Evolutionary conservation across 805 yeast genomes (phyloP).

Genomic region (Candida incommunis): DNA sequence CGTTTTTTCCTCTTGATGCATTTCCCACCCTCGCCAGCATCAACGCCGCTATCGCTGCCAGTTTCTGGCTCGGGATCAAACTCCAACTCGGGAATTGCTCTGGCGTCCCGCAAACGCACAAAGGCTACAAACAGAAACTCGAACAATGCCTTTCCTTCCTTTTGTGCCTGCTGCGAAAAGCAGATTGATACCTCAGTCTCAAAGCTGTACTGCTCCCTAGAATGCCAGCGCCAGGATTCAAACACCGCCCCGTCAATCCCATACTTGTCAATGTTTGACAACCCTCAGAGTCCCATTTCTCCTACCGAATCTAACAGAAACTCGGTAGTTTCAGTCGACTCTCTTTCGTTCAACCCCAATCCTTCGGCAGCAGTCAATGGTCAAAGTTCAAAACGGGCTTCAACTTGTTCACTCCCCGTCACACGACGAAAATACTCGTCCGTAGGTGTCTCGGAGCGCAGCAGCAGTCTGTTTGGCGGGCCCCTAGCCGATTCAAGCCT

Average conservation of each 20-base stretch:
- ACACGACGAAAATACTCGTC: background rate
- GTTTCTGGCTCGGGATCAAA: background rate
- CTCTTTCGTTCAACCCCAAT: background rate
- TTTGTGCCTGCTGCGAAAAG: slow-evolving; percentile 24
- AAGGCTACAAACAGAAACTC: background rate
- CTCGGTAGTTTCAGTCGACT: background rate
- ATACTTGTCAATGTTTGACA: background rate
- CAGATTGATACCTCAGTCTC: slow-evolving; percentile 13
- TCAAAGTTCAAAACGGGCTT: background rate
- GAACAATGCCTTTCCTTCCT: slow-evolving; percentile 14
- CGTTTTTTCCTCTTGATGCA: slow-evolving; percentile 1
- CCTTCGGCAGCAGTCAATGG: too few species aligned
- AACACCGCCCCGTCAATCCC: slow-evolving; percentile 2
- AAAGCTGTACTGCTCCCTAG: slow-evolving; percentile 21
- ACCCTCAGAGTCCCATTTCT: background rate
- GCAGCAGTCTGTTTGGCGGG: background rate
- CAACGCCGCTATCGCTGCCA: background rate
- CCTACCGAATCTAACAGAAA: background rate
- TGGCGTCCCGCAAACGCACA: background rate
- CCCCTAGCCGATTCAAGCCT: background rate
- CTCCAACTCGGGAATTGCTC: background rate
- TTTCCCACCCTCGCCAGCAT: background rate
- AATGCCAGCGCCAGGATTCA: slow-evolving; percentile 18
- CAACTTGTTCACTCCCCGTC: background rate
- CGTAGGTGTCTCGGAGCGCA: background rate